phyloP scores from a whole-genome alignment of 768 basidiomycete genomes.

The Macrocybe gigantea region DNA sequence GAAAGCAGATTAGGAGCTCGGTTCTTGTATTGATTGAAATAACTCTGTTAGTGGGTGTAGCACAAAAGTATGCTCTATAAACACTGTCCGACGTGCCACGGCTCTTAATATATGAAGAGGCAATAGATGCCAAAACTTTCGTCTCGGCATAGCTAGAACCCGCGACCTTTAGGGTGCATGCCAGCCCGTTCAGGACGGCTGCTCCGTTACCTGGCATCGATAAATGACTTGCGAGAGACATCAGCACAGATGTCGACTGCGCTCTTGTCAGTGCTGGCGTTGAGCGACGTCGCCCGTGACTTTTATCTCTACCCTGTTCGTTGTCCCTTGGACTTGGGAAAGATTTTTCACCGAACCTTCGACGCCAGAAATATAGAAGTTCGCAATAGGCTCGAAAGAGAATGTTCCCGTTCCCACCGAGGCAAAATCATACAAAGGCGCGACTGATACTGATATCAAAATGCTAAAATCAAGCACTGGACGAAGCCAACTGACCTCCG shows the following conservation, averaged over 20 bases:
- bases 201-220: slow-evolving; percentile 22
- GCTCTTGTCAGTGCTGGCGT: slow-evolving; percentile 26
- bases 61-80: slow-evolving; percentile 32
- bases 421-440: slow-evolving; percentile 33
- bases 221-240: slow-evolving; percentile 25
- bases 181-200: background rate
- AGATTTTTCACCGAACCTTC: no score
- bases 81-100: slow-evolving; percentile 28
- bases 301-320: slow-evolving; percentile 22
- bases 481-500: slow-evolving; percentile 17
- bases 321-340: background rate
- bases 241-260: slow-evolving; percentile 28
- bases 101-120: slow-evolving; percentile 26
- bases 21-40: no score
- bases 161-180: background rate
- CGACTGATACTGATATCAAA: slow-evolving; percentile 18
- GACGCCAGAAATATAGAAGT: slow-evolving; percentile 18
- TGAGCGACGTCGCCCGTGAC: slow-evolving; percentile 26
- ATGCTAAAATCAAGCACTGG: background rate
- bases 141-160: slow-evolving; percentile 27
- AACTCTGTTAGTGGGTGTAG: slow-evolving; percentile 25
- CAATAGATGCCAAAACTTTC: slow-evolving; percentile 25
- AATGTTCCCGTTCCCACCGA: slow-evolving; percentile 29
- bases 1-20: no score
- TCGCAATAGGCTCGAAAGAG: slow-evolving; percentile 28